Conservation (phyloP, 2,329 filamentous ascomycete genomes). For the Talaromyces sp. region DNA sequence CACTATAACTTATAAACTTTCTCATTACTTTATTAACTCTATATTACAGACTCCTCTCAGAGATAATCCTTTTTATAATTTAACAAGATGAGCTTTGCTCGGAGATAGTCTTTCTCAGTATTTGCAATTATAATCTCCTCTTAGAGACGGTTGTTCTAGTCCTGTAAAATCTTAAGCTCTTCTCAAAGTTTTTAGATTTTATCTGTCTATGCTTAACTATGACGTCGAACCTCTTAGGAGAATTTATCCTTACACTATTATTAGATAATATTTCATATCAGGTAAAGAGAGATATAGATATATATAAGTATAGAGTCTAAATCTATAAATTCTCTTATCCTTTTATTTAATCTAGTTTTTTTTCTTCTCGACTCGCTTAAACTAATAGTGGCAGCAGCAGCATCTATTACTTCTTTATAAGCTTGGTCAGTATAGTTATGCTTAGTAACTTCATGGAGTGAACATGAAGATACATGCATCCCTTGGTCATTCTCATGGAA, state of each 20-base stretch:
- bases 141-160: slow-evolving; percentile 2
- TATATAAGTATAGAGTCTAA: not conserved
- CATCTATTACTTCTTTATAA: not conserved
- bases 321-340: not conserved
- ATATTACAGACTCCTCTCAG: not conserved
- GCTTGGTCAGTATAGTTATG: slow-evolving; percentile 1
- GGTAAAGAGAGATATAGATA: not conserved
- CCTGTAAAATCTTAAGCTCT: not conserved
- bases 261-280: not conserved
- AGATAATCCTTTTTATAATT: not conserved
- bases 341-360: not conserved
- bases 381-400: not conserved
- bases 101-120: not conserved
- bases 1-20: not conserved
- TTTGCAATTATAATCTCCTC: not conserved
- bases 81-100: not conserved
- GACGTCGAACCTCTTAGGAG: not conserved
- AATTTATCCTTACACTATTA: not conserved
- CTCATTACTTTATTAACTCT: not conserved
- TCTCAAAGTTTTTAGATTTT: slow-evolving; percentile 8
- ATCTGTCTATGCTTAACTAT: not conserved
- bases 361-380: not conserved
- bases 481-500: not conserved
- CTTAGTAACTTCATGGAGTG: slow-evolving; percentile 4
- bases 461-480: not conserved